Base-by-base conservation (phyloP, 208 protist species). In the Leishmania guyanensis region DNA sequence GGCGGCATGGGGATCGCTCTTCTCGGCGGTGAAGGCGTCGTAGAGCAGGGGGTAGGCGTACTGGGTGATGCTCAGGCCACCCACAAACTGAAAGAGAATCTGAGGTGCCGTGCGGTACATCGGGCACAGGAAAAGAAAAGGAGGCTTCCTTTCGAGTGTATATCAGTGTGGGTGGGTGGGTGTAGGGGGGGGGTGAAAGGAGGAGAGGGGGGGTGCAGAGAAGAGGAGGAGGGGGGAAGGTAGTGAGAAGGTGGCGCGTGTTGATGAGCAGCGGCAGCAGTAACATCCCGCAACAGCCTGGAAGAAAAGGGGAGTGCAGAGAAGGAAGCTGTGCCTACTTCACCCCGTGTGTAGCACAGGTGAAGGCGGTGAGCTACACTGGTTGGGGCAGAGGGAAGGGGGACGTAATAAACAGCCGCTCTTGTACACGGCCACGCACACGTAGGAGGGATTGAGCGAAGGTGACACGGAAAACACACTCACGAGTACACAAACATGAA, bases 51-150 rank as follows among this genome's bases (percentile, higher is more conserved):
- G 82, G 54, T 65, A 78, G 50, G 82, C 48, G 36, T 48, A 74
- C 51, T 88, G 85, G n/a, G 80, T 62, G 46, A 85, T 78, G 58
- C 71, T 66, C 50, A 87, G 82, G n/a, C 86, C 86, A 39, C 86
- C 83, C 50, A 77, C 20, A 56, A 86, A 75, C 50, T 87, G 86
- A 73, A 89, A 89, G 0, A 89, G n/a, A 17, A 69, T 83, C 71
- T 75, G 74, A n/a, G 78, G 82, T 33, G 71, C 62, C 10, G 82
- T 85, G 77, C 77, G 77, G 33, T 85, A 85, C 82, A 81, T 85
- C 16, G 64, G 46, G 39, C 26, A 22, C n/a, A 60, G 33, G 51
- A 72, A 58, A 79, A 58, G 22, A 51, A 39, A 5, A 5, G 17
- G 20, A 14, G 9, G 20, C 1, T 50, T 50, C 22, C 43, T 17